Evolutionary conservation across 2,329 filamentous ascomycete genomes (phyloP).

Genomic region (Botrytis porri): DNA sequence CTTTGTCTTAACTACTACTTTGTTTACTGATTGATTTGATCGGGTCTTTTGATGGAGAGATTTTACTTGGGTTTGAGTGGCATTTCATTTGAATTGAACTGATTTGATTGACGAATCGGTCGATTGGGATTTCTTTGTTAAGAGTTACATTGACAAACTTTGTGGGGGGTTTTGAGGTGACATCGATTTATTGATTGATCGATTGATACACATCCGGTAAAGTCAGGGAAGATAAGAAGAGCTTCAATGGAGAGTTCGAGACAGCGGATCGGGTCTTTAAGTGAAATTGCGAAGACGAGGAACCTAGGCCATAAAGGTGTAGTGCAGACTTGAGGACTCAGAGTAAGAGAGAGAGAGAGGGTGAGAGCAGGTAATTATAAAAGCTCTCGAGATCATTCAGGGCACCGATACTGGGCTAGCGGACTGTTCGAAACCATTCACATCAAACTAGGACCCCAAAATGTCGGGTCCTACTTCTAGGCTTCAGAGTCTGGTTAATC

Average conservation of each 20-base stretch:
- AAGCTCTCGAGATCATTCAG: neutral
- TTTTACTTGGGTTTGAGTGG: neutral
- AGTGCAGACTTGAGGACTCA: neutral
- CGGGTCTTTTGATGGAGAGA: neutral
- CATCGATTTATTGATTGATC: neutral
- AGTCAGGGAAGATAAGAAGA: neutral
- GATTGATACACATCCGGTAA: neutral
- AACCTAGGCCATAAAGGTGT: neutral
- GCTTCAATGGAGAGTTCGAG: neutral
- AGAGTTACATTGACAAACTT: neutral
- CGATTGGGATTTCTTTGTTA: neutral
- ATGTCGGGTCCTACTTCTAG: conserved; percentile 66
- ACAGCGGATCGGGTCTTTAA: neutral
- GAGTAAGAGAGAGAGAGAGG: too few species aligned
- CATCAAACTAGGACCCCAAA: conserved; percentile 24
- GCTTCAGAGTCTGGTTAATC: conserved; percentile 56
- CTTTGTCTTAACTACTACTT: too few species aligned
- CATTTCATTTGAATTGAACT: neutral
- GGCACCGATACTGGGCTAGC: neutral
- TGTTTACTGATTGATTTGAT: neutral
- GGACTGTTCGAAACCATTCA: neutral
- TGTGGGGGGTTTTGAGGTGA: neutral
- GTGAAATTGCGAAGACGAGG: neutral
- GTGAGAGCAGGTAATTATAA: neutral
- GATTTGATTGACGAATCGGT: neutral